Conservation (phyloP, 192 early-diverging fungal genomes). For the Dispira simplex region DNA sequence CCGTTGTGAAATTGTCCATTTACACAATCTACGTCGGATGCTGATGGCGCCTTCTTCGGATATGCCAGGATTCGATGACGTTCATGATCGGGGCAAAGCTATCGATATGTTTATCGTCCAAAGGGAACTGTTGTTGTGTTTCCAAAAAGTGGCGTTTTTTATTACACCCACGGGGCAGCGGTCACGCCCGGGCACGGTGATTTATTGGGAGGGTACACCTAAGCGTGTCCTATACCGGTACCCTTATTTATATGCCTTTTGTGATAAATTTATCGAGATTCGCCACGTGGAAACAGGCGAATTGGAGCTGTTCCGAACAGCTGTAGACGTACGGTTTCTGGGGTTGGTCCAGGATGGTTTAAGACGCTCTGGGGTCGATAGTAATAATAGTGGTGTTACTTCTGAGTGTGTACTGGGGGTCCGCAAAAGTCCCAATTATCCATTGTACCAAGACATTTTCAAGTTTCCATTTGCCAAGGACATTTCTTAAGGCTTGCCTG, state of each 20-base stretch:
- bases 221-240: neutral
- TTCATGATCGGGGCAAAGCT: neutral
- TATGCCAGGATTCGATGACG: neutral
- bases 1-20: neutral
- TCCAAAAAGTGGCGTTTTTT: neutral
- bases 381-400: too few relatives aligned
- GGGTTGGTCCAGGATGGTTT: too few relatives aligned
- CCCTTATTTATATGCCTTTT: constrained; percentile 6
- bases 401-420: too few relatives aligned
- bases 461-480: too few relatives aligned
- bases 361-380: too few relatives aligned
- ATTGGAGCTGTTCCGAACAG: neutral
- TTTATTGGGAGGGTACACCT: constrained; percentile 1
- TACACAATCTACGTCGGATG: neutral
- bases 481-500: too few relatives aligned
- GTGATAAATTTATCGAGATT: constrained; percentile 4
- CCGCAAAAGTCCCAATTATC: too few relatives aligned
- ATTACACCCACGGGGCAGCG: neutral
- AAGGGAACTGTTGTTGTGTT: constrained; percentile 1
- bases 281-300: constrained; percentile 3
- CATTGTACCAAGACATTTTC: too few relatives aligned
- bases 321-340: too few relatives aligned
- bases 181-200: neutral
- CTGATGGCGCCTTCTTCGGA: neutral
- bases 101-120: neutral